Evolutionary conservation across 1,284 basidiomycete genomes (phyloP), one percentile per base, ranked within the genome.

Genomic region (Apiotrichum akiyoshidainum): DNA sequence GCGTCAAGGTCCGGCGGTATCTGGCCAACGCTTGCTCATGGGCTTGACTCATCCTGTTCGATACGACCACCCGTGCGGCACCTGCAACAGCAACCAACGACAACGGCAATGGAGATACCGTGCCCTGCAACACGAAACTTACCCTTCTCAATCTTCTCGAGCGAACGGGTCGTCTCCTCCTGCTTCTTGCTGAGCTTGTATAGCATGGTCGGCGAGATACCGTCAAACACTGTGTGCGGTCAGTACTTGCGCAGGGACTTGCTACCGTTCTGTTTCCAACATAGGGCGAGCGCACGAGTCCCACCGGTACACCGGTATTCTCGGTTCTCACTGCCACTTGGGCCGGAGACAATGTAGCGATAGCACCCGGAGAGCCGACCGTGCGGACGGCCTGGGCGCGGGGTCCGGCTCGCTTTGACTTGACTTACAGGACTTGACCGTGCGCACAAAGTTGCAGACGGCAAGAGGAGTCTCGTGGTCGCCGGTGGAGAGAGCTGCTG

Each of bases 141-240:
- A 94, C 94, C 90, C 69, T 89, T 86, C 82, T 99, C 95, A 57
- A 98, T 95, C 80, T 98, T 99, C 68, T 88, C 84, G 26, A 98
- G 80, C 12, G 90, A 94, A 64, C 90, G 85, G 5, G 83, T 79
- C 0, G 94, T 95, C 44, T 96, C 90, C 5, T 79, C 73, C 72
- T 97, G 92, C 79, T 99, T 98, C 79, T 91, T 94, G 49, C 81
- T 81, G 48, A 98, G 81, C 57, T 92, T 69, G 52, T 51, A 60
- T 8, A 72, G 58, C 49, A 68, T 60, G n/a, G 56, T 52, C 6
- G 69, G 60, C 2, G 69, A 61, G 39, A 75, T 70, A 11, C 63
- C 66, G 50, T 74, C 74, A 49, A 74, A 75, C 45, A 67, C 73
- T 74, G 58, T 16, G 2, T 5, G 5, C 16, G 2, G 0, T 5